These are phyloP conservation scores for Mycena galericulata DNA, from an alignment of 768 basidiomycete species.

Conservation along the genomic window DNA sequence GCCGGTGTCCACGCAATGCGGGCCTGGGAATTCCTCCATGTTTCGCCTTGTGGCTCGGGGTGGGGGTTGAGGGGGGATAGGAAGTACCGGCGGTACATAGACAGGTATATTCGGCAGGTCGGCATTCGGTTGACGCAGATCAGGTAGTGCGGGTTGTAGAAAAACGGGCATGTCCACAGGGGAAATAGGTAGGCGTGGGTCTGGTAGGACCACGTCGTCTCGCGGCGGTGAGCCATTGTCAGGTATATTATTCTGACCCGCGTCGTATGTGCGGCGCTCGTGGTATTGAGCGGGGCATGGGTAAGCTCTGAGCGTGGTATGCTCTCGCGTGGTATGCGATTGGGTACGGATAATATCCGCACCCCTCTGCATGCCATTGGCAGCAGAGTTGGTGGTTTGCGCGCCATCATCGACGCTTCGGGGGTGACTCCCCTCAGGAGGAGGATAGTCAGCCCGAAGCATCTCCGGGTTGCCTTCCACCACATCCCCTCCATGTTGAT, in stretches of 20 bases:
- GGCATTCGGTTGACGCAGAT: no score
- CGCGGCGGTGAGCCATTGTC: no score
- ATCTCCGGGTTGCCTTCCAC: conserved; percentile 5
- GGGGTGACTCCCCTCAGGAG: neutral
- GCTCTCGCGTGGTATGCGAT: conserved; percentile 1
- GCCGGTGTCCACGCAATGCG: neutral
- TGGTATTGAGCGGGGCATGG: neutral
- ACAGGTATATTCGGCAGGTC: no score
- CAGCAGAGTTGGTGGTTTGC: neutral
- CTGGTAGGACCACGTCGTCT: no score
- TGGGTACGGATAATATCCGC: neutral
- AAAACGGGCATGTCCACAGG: no score
- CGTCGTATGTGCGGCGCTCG: neutral
- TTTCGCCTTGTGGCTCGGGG: no score
- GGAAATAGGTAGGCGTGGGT: no score
- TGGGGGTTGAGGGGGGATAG: no score
- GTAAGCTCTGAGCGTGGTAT: neutral
- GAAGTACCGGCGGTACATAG: no score
- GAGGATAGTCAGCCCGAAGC: neutral
- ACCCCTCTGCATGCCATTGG: neutral
- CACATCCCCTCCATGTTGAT: neutral
- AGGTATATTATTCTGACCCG: neutral
- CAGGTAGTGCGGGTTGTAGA: no score
- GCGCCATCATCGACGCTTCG: neutral
- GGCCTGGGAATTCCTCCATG: neutral